Evolutionary conservation across 2,329 filamentous ascomycete genomes (phyloP).

Genomic region (Zymoseptoria crescenta): DNA sequence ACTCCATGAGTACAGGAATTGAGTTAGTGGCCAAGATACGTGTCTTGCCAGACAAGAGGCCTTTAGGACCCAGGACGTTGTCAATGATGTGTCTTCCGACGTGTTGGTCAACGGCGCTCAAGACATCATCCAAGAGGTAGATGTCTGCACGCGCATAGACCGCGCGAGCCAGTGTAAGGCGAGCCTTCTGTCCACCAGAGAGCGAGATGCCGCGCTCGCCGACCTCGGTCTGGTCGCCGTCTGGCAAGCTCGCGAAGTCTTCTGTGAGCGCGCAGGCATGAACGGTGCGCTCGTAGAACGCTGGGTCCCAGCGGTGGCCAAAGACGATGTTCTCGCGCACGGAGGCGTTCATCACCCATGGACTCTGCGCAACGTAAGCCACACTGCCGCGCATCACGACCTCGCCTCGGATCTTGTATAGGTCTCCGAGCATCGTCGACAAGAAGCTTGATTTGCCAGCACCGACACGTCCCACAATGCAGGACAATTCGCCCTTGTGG

Average conservation of each 20-base stretch:
- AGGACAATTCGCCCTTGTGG: conserved; percentile 86
- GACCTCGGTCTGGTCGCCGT: conserved; percentile 93
- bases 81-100: conserved; percentile 93
- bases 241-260: conserved; percentile 85
- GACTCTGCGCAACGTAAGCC: conserved; percentile 85
- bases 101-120: conserved; percentile 97
- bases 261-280: conserved; percentile 84
- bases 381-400: conserved; percentile 74
- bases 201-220: conserved; percentile 94
- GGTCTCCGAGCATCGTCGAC: conserved; percentile 77
- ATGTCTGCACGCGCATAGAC: conserved; percentile 97
- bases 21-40: conserved; percentile 91
- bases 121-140: conserved; percentile 85
- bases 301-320: conserved; percentile 84
- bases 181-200: conserved; percentile 92
- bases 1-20: conserved; percentile 80
- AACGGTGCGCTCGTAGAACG: conserved; percentile 89
- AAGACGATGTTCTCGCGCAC: conserved; percentile 97
- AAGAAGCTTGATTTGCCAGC: conserved; percentile 90
- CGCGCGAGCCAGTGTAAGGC: conserved; percentile 81
- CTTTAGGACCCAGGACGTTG: conserved; percentile 78
- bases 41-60: conserved; percentile 76
- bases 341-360: conserved; percentile 97
- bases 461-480: conserved; percentile 89
- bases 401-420: conserved; percentile 81